Percentiles rank a stretch among this genome's conserved stretches.
These are phyloP conservation scores for Mycena galericulata DNA, from an alignment of 768 basidiomycete genomes.

Conservation along the genomic window DNA sequence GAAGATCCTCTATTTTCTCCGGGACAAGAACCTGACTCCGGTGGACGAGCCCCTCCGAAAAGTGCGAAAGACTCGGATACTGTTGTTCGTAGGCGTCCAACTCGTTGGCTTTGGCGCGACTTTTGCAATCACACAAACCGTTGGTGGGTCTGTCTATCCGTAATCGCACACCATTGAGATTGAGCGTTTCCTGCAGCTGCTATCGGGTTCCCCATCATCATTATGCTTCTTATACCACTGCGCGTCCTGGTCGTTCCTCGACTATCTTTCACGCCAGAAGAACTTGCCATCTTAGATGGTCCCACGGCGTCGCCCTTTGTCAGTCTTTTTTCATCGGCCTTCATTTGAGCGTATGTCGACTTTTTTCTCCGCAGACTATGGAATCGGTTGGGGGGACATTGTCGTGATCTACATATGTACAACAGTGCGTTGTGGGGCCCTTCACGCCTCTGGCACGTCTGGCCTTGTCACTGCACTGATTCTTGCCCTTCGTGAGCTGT, in stretches of 20 bases:
- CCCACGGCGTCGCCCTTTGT: conserved; percentile 91
- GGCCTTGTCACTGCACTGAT: conserved; percentile 2
- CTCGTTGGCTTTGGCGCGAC: conserved; percentile 88
- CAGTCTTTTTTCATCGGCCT: conserved; percentile 52
- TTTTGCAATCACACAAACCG: conserved; percentile 91
- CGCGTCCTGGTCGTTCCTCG: conserved; percentile 78
- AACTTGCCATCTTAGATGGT: conserved; percentile 88
- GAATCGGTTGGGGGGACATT: conserved; percentile 50
- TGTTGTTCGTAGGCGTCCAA: conserved; percentile 80
- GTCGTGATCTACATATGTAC: neutral
- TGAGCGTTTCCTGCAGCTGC: conserved; percentile 67
- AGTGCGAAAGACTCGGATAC: conserved; percentile 80
- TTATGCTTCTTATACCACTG: conserved; percentile 84
- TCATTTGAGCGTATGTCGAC: conserved; percentile 37
- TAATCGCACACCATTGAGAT: neutral
- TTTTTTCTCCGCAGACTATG: conserved; percentile 43
- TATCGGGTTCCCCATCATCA: conserved; percentile 92
- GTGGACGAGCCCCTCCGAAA: conserved; percentile 75
- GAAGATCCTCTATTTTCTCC: conserved; percentile 83
- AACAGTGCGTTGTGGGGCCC: too few relatives aligned
- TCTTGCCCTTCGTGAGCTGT: too few relatives aligned
- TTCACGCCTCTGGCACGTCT: too few relatives aligned
- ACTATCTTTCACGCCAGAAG: conserved; percentile 80
- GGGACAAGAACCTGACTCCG: conserved; percentile 74
- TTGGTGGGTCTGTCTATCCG: conserved; percentile 62